Percentiles rank a stretch among this genome's conserved stretches.
These are phyloP conservation scores for Eucalyptus erythrocorys DNA, from an alignment of 345 rosid species.

Conservation along the genomic window DNA sequence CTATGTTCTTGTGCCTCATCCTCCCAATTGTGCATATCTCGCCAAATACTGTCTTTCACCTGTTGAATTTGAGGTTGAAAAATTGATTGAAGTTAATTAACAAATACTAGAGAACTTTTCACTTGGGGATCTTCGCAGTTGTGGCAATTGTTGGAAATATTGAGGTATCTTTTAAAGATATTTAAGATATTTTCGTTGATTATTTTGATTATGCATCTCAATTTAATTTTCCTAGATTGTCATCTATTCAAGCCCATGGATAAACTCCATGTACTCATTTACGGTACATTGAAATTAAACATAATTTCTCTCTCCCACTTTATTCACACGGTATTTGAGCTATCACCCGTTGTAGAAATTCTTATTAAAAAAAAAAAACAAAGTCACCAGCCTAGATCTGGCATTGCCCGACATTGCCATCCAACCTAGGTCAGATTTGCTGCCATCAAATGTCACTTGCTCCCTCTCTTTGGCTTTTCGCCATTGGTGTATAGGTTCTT, in stretches of 20 bases:
- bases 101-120: not conserved
- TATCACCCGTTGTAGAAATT: fast-evolving
- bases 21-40: constrained; percentile 35
- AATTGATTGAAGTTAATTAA: not conserved
- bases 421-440: not conserved
- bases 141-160: not conserved
- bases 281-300: not conserved
- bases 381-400: not conserved
- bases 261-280: not conserved
- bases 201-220: not conserved
- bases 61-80: not conserved
- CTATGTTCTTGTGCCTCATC: constrained; percentile 30
- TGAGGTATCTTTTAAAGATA: not conserved
- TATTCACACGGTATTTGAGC: not conserved
- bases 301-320: not conserved
- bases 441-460: not conserved
- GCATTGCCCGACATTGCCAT: not conserved
- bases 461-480: not conserved
- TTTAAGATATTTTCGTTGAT: not conserved
- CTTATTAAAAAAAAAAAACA: too few species aligned
- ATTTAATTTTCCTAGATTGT: not conserved
- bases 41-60: constrained; percentile 27
- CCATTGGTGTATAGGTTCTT: not conserved
- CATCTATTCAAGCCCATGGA: not conserved
- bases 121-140: not conserved